Evolutionary conservation across 208 protist species (phyloP).

Genomic region (Acanthamoeba healyi): DNA sequence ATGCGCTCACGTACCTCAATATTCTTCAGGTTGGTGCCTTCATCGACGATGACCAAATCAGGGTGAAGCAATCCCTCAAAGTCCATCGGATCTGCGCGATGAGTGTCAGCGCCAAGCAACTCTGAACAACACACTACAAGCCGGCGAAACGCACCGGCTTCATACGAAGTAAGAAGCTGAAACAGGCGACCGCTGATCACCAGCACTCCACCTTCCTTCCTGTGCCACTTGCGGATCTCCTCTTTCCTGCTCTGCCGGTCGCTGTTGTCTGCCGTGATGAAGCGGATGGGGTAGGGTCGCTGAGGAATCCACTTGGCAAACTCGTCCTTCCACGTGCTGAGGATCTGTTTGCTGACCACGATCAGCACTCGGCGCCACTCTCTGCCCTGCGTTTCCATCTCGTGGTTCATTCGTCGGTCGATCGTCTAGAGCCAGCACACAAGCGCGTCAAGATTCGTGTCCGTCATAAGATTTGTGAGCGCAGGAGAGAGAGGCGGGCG

Average conservation of each 20-base stretch:
- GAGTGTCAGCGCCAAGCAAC: no score
- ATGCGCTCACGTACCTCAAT: neutral
- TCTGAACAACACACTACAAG: no score
- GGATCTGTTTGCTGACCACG: neutral
- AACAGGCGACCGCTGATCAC: neutral
- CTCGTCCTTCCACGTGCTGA: neutral
- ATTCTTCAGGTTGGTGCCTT: conserved; percentile 54
- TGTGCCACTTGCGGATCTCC: neutral
- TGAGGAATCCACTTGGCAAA: neutral
- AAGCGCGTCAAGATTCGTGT: no score
- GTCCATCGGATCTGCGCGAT: neutral
- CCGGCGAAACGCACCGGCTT: neutral
- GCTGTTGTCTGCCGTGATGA: neutral
- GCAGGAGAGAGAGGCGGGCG: neutral
- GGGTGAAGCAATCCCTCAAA: neutral
- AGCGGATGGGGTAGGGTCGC: neutral
- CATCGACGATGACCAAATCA: conserved; percentile 21
- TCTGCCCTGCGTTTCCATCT: neutral
- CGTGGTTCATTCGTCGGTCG: neutral
- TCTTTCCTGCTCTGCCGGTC: neutral
- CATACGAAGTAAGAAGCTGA: neutral
- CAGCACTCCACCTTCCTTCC: neutral
- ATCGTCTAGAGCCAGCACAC: neutral
- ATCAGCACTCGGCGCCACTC: conserved; percentile 3
- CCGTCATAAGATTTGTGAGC: neutral